Conservation (phyloP, 805 yeast species). For the Wickerhamiella azymoides region DNA sequence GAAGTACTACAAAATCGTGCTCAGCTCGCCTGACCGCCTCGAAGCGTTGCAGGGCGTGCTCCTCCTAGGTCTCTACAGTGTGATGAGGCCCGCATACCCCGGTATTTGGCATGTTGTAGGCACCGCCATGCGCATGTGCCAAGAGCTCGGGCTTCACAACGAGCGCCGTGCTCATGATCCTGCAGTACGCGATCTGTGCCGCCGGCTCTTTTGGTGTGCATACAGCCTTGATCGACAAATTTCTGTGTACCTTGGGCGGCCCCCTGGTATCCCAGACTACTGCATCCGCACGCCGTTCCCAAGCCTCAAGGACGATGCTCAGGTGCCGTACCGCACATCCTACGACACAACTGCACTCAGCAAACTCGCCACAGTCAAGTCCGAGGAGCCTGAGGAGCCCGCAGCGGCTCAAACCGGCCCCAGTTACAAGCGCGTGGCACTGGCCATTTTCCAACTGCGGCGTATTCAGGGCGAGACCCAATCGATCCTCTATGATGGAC, state of each 20-base stretch:
- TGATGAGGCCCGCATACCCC: constrained; percentile 81
- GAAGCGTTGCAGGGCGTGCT: constrained; percentile 64
- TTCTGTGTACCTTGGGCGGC: constrained; percentile 75
- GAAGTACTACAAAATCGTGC: constrained; percentile 30
- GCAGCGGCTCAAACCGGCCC: constrained; percentile 24
- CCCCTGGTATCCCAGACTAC: constrained; percentile 79
- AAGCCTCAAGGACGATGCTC: constrained; percentile 52
- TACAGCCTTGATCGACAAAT: constrained; percentile 77
- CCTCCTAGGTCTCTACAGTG: constrained; percentile 52
- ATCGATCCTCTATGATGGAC: constrained; percentile 52
- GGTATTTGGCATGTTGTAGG: constrained; percentile 91
- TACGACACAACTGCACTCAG: constrained; percentile 3
- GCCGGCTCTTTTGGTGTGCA: constrained; percentile 80
- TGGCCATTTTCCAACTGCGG: constrained; percentile 55
- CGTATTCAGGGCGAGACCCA: constrained; percentile 67
- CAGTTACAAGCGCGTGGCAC: constrained; percentile 54
- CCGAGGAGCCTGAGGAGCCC: background rate
- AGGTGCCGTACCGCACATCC: constrained; percentile 31
- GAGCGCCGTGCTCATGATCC: constrained; percentile 30
- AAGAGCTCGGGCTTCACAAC: constrained; percentile 73
- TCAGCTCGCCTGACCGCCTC: constrained; percentile 40
- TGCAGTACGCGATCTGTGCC: constrained; percentile 39
- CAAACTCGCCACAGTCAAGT: background rate
- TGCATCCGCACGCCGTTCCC: constrained; percentile 61
- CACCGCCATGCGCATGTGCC: constrained; percentile 61